Evolutionary conservation across 2,329 filamentous ascomycete species (phyloP).

Genomic region (Ophiostoma ips): DNA sequence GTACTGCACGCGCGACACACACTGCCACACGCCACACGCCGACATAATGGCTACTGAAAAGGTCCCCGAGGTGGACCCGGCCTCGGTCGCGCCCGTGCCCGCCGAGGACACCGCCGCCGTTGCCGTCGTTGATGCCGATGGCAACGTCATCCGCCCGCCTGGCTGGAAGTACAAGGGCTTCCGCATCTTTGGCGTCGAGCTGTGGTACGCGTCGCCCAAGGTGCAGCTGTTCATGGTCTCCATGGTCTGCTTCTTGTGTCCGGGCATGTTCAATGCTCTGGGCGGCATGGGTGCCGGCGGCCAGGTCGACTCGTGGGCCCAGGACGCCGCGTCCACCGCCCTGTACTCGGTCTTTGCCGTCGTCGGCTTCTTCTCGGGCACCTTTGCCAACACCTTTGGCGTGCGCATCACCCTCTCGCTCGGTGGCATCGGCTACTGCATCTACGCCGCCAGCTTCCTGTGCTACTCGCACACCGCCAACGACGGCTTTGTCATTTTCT

Average conservation of each 20-base stretch:
- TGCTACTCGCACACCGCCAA: slow-evolving; percentile 55
- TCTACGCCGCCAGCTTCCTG: slow-evolving; percentile 60
- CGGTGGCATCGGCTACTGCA: slow-evolving; percentile 62
- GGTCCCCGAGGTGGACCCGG: slow-evolving; percentile 5
- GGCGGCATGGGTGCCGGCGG: slow-evolving; percentile 17
- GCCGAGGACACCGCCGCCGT: not conserved
- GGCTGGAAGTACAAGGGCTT: slow-evolving; percentile 57
- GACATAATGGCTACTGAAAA: slow-evolving; percentile 11
- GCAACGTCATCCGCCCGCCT: slow-evolving; percentile 23
- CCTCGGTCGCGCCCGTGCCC: not conserved
- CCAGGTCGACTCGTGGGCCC: slow-evolving; percentile 14
- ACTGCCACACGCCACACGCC: not conserved
- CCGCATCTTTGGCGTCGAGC: slow-evolving; percentile 36
- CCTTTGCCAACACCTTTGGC: slow-evolving; percentile 63
- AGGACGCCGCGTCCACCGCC: slow-evolving; percentile 26
- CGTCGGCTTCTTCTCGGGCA: slow-evolving; percentile 58
- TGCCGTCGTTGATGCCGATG: slow-evolving; percentile 3
- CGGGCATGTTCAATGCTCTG: slow-evolving; percentile 20
- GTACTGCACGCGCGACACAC: not conserved
- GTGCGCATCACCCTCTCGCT: slow-evolving; percentile 54
- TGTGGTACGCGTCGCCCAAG: slow-evolving; percentile 63
- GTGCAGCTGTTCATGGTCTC: slow-evolving; percentile 59
- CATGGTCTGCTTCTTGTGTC: slow-evolving; percentile 44
- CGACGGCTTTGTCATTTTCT: slow-evolving; percentile 59
- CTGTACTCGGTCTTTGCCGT: slow-evolving; percentile 39